Conservation (phyloP, 208 protist species). For the Leishmania tarentolae region DNA sequence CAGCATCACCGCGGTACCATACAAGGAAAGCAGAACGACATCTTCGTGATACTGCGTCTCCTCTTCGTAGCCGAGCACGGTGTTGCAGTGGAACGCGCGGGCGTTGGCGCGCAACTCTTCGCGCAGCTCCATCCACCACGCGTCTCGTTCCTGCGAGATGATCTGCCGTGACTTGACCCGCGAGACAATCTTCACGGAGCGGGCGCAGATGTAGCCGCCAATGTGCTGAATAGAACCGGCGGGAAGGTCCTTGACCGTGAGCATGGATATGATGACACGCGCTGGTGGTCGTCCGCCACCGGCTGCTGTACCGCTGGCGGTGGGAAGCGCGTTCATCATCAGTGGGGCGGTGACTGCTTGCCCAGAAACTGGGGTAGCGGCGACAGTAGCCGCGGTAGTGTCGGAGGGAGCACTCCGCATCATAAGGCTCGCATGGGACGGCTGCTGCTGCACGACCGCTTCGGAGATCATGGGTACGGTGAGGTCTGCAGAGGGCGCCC, state of each 20-base stretch:
- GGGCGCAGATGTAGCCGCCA: constrained; percentile 85
- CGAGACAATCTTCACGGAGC: constrained; percentile 90
- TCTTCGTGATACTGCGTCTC: constrained; percentile 85
- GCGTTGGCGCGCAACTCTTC: constrained; percentile 91
- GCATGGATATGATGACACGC: constrained; percentile 64
- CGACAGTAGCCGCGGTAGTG: constrained; percentile 2
- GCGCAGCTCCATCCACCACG: constrained; percentile 94
- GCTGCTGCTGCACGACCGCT: background rate
- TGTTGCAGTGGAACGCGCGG: constrained; percentile 89
- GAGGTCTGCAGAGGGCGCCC: background rate
- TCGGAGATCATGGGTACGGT: background rate
- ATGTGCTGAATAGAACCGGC: constrained; percentile 79
- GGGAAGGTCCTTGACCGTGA: constrained; percentile 88
- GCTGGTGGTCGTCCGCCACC: constrained; percentile 6
- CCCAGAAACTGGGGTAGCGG: background rate
- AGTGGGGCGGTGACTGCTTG: background rate
- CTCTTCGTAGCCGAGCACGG: constrained; percentile 91
- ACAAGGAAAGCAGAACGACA: constrained; percentile 84
- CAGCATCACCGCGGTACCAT: constrained; percentile 90
- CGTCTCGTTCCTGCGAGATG: constrained; percentile 89
- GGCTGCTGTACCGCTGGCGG: constrained; percentile 7
- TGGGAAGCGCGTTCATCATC: background rate
- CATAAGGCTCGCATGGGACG: background rate
- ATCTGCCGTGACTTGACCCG: constrained; percentile 82
- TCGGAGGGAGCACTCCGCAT: constrained; percentile 1